A percentile compares a stretch with the other conserved stretches of the same genome.
These are phyloP conservation scores for Helicocarpus griseus DNA, from an alignment of 2,329 filamentous ascomycete genomes.

Conservation along the genomic window DNA sequence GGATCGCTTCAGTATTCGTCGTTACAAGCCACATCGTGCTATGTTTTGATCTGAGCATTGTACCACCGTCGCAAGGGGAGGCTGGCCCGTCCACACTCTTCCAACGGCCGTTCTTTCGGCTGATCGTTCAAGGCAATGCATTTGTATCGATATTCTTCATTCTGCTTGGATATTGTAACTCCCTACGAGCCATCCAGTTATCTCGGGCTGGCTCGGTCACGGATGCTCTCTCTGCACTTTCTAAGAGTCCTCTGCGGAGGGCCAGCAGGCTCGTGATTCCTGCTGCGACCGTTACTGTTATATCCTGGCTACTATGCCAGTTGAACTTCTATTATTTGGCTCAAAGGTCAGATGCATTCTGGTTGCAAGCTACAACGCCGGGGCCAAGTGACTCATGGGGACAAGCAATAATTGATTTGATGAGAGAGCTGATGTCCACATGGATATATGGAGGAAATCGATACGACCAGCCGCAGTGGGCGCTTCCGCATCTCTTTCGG, in stretches of 20 bases:
- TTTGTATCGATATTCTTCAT: slow-evolving; percentile 59
- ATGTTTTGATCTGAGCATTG: slow-evolving; percentile 43
- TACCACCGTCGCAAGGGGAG: slow-evolving; percentile 38
- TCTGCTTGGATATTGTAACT: slow-evolving; percentile 56
- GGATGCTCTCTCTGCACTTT: slow-evolving; percentile 44
- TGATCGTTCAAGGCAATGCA: slow-evolving; percentile 51
- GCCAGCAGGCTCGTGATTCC: slow-evolving; percentile 51
- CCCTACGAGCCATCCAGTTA: slow-evolving; percentile 50
- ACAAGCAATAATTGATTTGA: slow-evolving; percentile 35
- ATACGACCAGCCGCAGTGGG: slow-evolving; percentile 53
- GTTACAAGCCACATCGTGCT: slow-evolving; percentile 47
- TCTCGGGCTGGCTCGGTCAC: slow-evolving; percentile 46
- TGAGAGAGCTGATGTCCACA: slow-evolving; percentile 39
- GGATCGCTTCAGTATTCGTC: slow-evolving; percentile 45
- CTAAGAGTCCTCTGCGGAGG: slow-evolving; percentile 49
- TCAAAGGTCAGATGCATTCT: slow-evolving; percentile 50
- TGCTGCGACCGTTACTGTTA: slow-evolving; percentile 43
- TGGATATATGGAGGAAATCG: slow-evolving; percentile 43
- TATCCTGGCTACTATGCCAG: slow-evolving; percentile 48
- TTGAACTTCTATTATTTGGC: slow-evolving; percentile 49
- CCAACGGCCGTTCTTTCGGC: slow-evolving; percentile 50
- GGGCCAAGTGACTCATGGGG: slow-evolving; percentile 31
- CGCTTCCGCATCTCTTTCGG: slow-evolving; percentile 44
- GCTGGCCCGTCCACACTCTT: slow-evolving; percentile 40
- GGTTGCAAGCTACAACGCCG: slow-evolving; percentile 45